phyloP scores from a whole-genome alignment of 2,329 filamentous ascomycete genomes.

The Chaetomiaceae sp. region DNA sequence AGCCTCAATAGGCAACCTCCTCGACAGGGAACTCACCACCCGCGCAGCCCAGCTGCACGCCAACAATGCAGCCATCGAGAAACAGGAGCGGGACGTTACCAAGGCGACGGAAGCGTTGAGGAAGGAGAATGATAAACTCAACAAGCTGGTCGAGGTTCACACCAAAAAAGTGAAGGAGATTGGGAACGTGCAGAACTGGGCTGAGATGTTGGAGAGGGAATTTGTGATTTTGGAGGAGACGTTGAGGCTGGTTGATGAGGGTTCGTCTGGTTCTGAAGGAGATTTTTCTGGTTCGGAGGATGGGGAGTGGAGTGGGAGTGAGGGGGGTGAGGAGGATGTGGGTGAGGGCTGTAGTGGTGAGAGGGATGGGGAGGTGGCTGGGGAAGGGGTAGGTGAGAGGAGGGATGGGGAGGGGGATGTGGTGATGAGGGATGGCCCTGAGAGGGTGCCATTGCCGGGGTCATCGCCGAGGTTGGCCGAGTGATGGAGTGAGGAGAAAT shows the following conservation, averaged over 20 bases:
- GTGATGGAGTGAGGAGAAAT: neutral
- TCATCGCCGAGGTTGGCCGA: neutral
- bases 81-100: conserved; percentile 63
- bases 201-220: conserved; percentile 70
- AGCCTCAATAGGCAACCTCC: conserved; percentile 62
- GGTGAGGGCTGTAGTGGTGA: conserved; percentile 29
- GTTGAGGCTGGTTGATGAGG: conserved; percentile 48
- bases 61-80: conserved; percentile 60
- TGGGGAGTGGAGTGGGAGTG: conserved; percentile 29
- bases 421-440: conserved; percentile 6
- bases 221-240: conserved; percentile 63
- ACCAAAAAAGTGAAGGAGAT: conserved; percentile 68
- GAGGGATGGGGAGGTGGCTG: neutral
- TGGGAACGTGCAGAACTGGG: conserved; percentile 82
- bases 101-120: conserved; percentile 57
- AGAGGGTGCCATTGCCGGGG: conserved; percentile 20
- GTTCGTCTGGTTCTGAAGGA: no score
- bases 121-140: conserved; percentile 62
- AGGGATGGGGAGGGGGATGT: conserved; percentile 5
- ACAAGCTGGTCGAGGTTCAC: conserved; percentile 58
- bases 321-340: conserved; percentile 21
- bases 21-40: conserved; percentile 63
- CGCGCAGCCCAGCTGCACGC: conserved; percentile 66
- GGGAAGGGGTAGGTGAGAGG: conserved; percentile 25
- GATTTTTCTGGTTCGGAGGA: conserved; percentile 23